Base-by-base conservation (phyloP, 2,329 filamentous ascomycete genomes). In the Diaporthe eres region DNA sequence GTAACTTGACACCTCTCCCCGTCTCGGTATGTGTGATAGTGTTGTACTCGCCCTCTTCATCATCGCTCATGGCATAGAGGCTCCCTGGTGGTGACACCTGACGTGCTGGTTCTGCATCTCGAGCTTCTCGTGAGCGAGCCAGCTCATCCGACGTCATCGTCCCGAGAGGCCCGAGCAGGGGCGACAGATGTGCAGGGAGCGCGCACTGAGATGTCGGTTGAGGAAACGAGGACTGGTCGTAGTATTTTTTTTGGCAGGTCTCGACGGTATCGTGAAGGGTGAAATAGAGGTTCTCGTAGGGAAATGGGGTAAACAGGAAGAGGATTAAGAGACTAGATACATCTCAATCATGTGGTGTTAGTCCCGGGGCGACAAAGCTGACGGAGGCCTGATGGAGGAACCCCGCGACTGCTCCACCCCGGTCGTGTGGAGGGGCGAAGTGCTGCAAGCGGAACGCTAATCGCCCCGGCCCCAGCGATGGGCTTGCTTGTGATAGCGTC, bases 31-130 rank as follows among this genome's bases (percentile, higher is more conserved):
- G 94, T 6, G 95, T 94, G 81, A 99, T 95, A 25, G 95, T 98
- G 83, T 97, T 94, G 86, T 99, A 99, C 60, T 94, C 97, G 79
- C 94, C 94, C 85, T 98, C 97, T 78, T 98, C 96, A 82, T 98
- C 95, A 87, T 99, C 97, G 84, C 95, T 98, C 89, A 98, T 89
- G 82, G 96, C 96, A 88, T 98, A 98, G 88, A 96, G 97, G 81
- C 95, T 98, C 71, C 93, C 95, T 3, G 94, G 91, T 2, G 96
- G 95, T 49, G 96, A 98, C 19, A 91, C 80, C 70, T 88, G 81
- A 72, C 85, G 85, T 51, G 80, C 84, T 39, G 81, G 81, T 71
- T 77, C 78, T 49, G 73, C 55, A 42, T 75, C 44, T 53, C 57
- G 76, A 60, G 72, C 60, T 53, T 49, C 39, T 72, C 61, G 44